phyloP scores from a whole-genome alignment of 2,329 filamentous ascomycete species.

The Nothophoma quercina region DNA sequence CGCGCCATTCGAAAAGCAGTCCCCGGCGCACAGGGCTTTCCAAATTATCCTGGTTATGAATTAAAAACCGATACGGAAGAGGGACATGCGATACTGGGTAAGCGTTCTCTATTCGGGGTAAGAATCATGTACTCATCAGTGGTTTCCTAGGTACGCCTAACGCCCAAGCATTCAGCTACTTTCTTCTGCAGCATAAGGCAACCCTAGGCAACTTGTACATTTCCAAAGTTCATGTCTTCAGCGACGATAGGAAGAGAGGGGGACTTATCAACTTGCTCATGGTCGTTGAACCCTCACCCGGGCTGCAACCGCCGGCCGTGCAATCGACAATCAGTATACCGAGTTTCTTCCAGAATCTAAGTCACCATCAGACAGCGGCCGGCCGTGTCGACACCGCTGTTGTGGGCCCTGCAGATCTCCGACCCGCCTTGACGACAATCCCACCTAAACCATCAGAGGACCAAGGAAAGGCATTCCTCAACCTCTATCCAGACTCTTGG shows the following conservation, averaged over 20 bases:
- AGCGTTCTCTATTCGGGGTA: background rate
- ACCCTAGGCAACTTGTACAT: slow-evolving; percentile 10
- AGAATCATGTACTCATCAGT: background rate
- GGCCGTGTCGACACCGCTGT: background rate
- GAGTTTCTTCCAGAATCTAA: background rate
- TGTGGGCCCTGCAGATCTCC: background rate
- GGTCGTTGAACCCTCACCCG: slow-evolving; percentile 10
- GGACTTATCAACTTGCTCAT: slow-evolving; percentile 4
- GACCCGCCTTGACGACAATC: background rate
- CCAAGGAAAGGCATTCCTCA: background rate
- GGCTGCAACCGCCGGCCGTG: too few species aligned
- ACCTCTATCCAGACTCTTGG: background rate
- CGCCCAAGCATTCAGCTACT: slow-evolving; percentile 13
- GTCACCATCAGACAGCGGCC: background rate
- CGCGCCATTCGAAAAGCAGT: background rate
- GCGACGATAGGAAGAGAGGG: background rate
- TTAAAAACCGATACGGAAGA: background rate
- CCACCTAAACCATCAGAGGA: background rate
- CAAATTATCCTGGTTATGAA: slow-evolving; percentile 2
- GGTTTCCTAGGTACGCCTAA: slow-evolving; percentile 4
- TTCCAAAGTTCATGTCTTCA: slow-evolving; percentile 5
- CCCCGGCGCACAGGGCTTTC: background rate
- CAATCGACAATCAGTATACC: background rate
- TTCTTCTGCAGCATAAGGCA: slow-evolving; percentile 9
- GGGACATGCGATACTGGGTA: slow-evolving; percentile 4